Evolutionary conservation across 179 eudicot species (phyloP), one percentile per base, ranked within the genome.

Genomic region (Actinidia chinensis): DNA sequence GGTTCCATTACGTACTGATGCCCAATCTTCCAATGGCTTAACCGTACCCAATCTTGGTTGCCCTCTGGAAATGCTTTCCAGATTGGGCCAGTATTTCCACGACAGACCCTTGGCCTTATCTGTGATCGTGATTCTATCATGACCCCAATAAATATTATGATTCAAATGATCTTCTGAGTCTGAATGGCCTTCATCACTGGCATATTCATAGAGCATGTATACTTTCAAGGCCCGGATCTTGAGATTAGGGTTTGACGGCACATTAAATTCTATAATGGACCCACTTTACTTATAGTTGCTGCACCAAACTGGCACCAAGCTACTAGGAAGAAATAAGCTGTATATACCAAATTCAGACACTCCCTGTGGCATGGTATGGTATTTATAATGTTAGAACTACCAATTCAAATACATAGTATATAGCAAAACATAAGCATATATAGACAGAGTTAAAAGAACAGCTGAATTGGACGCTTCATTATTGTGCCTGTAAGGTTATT

Each of bases 301-400:
- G 2, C 40, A 69, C 75, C 55, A 78, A 40, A 5, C n/a, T 14
- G 80, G 80, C n/a, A 68, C 44, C 18, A 22, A 42, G 43, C 67
- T 43, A 11, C 80, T 67, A 54, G 67, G 65, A 55, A 78, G 68
- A 56, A 75, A 75, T 28, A 17, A 44, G 78, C 71, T 78, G 67
- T 52, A 17, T 68, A 78, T 69, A 54, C 56, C 61, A 69, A 68
- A 78, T 56, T 68, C 75, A 55, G 7, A 54, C 14, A 78, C 43
- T 18, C 75, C 75, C 80, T 78, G 67, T 25, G 25, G 8, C 75
- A 78, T 43, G 46, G 17, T 36, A 43, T 8, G 8, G 12, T 6
- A 14, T 25, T 28, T 71, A 20, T 70, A 36, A 36, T 36, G 4
- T 36, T 3, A 36, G 11, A 23, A 25, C 12, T 44, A 48, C 6